These are phyloP conservation scores for Suillus discolor DNA, from an alignment of 768 basidiomycete species.

Conservation along the genomic window DNA sequence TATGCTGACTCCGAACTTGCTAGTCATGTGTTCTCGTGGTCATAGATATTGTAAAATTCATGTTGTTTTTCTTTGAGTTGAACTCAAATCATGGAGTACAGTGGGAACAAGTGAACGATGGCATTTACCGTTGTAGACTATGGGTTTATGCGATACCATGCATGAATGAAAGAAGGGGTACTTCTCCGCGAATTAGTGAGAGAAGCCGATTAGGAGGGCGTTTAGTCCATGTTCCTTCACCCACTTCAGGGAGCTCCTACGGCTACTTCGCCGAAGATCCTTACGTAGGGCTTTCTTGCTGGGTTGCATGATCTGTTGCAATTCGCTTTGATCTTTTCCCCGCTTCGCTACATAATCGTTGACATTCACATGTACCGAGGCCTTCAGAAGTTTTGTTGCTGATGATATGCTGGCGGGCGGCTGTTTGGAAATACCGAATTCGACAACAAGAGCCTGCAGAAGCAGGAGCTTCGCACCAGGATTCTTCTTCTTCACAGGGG, in stretches of 20 bases:
- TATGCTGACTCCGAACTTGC: not conserved
- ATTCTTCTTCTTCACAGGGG: conserved; percentile 15
- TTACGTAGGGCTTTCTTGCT: conserved; percentile 62
- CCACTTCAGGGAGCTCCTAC: conserved; percentile 48
- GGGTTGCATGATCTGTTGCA: conserved; percentile 63
- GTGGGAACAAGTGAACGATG: not conserved
- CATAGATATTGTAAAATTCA: not conserved
- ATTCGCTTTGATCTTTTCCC: conserved; percentile 59
- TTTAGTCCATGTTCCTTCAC: conserved; percentile 67
- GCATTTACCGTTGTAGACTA: not conserved
- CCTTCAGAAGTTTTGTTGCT: conserved; percentile 69
- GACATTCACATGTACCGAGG: conserved; percentile 69
- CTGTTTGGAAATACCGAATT: conserved; percentile 60
- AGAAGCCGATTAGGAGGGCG: conserved; percentile 62
- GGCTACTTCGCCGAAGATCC: conserved; percentile 54
- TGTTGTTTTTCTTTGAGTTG: not conserved
- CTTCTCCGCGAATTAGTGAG: conserved; percentile 29
- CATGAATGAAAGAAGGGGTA: not conserved
- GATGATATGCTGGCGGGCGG: conserved; percentile 64
- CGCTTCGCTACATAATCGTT: conserved; percentile 73
- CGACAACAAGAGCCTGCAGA: conserved; percentile 74
- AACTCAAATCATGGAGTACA: not conserved
- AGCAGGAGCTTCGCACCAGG: conserved; percentile 48
- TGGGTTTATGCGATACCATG: not conserved
- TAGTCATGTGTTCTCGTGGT: not conserved